Evolutionary conservation across 352 stramenopile species (phyloP), one percentile per base, ranked within the genome.

Genomic region (Globisporangium cederbergense): DNA sequence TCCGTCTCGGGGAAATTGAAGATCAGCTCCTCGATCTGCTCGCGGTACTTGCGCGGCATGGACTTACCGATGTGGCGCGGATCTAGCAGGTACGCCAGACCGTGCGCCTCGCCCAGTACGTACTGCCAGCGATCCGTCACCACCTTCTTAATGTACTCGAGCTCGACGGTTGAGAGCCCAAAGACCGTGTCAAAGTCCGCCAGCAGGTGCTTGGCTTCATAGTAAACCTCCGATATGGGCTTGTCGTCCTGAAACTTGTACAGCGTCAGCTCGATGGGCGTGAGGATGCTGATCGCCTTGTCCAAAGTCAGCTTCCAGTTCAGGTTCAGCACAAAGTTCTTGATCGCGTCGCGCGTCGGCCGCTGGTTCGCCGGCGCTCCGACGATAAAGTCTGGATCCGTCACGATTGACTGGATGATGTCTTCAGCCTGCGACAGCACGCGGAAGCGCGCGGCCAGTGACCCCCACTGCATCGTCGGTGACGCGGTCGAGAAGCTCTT

Each of bases 181-280:
- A 91, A 92, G 5, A 89, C 79, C 0, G 78, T 73, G 60, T 94
- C 83, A 62, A 94, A 91, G 62, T 91, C 85, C 0, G 79, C 90
- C 32, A 89, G 61, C 60, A 94, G 68, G 54, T 90, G 81, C 64
- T 90, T 90, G 2, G 79, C 88, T 65, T 92, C 83, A 40, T 90
- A 91, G 69, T 92, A 94, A 3, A 94, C 83, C 58, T 94, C 85
- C 3, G 83, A 92, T 54, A 94, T 91, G 1, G 83, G 74, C 43
- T 84, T 85, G 62, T 92, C 83, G 58, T 94, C 85, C 56, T 92
- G 81, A 58, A 94, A 94, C 65, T 94, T 94, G 72, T 90, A 89
- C 13, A 92, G 57, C 11, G 90, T 90, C 9, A 91, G 70, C 46
- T 94, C 83, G 45, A 94, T 91, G 28, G 83, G 83, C 10, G 78